Evolutionary conservation across 2,329 filamentous ascomycete genomes (phyloP).

Genomic region (Balansia obtecta): DNA sequence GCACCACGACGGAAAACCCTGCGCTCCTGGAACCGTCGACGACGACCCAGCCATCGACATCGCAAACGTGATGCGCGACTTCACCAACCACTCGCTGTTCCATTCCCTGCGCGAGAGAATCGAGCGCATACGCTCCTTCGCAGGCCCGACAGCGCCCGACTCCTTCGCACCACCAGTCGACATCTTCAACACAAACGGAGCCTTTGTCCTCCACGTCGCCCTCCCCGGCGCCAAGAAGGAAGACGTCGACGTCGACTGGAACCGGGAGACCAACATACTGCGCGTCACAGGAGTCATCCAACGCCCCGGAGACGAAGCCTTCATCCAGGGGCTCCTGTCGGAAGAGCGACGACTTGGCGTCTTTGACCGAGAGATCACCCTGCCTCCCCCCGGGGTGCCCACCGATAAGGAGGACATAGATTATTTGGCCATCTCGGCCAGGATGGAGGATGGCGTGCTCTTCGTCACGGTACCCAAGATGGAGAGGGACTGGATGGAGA

Average conservation of each 20-base stretch:
- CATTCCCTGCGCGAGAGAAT: conserved; percentile 28
- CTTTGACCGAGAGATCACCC: conserved; percentile 57
- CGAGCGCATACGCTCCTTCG: conserved; percentile 11
- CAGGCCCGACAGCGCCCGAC: conserved; percentile 12
- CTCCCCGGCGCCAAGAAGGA: conserved; percentile 70
- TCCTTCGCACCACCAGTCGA: conserved; percentile 57
- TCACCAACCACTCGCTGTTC: conserved; percentile 30
- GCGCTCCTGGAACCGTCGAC: conserved; percentile 8
- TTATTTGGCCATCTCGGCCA: conserved; percentile 55
- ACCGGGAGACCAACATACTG: conserved; percentile 53
- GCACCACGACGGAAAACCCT: conserved; percentile 6
- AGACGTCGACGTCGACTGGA: conserved; percentile 66
- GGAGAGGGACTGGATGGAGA: conserved; percentile 52
- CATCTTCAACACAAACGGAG: conserved; percentile 54
- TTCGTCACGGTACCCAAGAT: conserved; percentile 66
- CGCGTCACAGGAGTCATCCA: conserved; percentile 61
- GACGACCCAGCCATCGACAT: conserved; percentile 23
- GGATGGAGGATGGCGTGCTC: conserved; percentile 67
- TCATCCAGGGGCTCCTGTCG: conserved; percentile 49
- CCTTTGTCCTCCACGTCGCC: conserved; percentile 61
- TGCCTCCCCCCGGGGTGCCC: conserved; percentile 32
- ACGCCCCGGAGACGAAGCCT: conserved; percentile 57
- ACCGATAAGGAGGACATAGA: conserved; percentile 48
- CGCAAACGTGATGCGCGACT: conserved; percentile 24
- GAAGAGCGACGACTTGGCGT: conserved; percentile 60